Base-by-base conservation (phyloP, 139 green algal genomes). In the Diplosphaera chodatii region DNA sequence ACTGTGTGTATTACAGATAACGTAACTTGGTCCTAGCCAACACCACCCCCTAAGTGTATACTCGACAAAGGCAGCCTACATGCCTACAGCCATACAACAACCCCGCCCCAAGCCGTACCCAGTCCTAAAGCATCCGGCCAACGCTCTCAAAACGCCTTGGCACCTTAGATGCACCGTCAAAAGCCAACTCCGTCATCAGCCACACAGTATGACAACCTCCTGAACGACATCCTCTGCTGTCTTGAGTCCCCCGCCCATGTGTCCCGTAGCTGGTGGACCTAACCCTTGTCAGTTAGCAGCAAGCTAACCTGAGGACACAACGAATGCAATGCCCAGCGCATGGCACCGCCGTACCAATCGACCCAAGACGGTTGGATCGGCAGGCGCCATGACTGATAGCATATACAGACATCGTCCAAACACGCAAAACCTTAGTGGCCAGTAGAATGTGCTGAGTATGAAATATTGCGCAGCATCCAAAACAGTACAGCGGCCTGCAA, bases 171-270 rank as follows among this genome's bases (percentile, higher is more conserved):
- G 48, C 48, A 21, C 8, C 8, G 8, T 48, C 63, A 94, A 71
- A 32, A 92, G 83, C 28, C 85, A 4, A 91, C 78, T 29, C 83
- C 73, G 72, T 90, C 82, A 40, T 78, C 56, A 64, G 78, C 84
- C 83, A 65, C 81, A 86, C 4, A 75, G 70, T 3, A 78, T 75
- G 56, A 63, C 75, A n/a, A 89, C 74, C 40, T 86, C 79, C 37
- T 77, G 64, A 48, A 48, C 8, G 8, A 48, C 6, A 10, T 48
- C 37, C 8, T 48, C 37, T 10, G 6, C 8, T 48, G 37, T 48
- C 8, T 20, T 48, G 8, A 10, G 10, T 6, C 37, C 10, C 37
- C 37, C 37, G 10, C 85, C 85, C 63, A 86, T 71, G 55, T 89
- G 83, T 23, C 81, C 83, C 55, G 68, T 67, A 37, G 88, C 89